phyloP scores from a whole-genome alignment of 2,329 filamentous ascomycete genomes.

The Diaporthe destruens region DNA sequence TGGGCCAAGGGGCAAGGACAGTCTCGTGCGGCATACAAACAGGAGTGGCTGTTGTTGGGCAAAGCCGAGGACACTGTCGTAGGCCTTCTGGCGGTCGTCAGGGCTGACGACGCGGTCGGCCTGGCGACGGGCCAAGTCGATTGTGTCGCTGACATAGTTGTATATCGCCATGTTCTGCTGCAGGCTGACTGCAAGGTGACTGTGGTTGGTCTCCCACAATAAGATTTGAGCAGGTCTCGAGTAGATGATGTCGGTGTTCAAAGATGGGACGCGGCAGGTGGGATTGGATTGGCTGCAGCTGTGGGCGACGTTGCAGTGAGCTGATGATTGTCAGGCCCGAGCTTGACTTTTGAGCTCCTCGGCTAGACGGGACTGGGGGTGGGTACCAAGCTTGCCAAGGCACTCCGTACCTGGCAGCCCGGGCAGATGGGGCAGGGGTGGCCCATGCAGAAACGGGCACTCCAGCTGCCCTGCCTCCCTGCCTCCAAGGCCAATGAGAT shows the following conservation, averaged over 20 bases:
- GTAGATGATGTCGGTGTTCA: background rate
- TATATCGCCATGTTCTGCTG: conserved; percentile 45
- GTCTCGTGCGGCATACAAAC: conserved; percentile 65
- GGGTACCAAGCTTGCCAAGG: no score
- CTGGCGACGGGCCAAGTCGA: conserved; percentile 58
- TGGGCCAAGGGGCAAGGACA: background rate
- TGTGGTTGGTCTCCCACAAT: background rate
- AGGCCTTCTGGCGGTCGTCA: conserved; percentile 68
- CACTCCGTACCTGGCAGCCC: no score
- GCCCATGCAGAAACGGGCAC: conserved; percentile 17
- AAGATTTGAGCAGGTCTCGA: background rate
- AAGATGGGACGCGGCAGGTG: background rate
- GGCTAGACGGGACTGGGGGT: no score
- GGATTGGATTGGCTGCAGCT: background rate
- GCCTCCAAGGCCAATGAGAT: background rate
- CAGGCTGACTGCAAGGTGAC: background rate
- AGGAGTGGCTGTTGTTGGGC: conserved; percentile 75
- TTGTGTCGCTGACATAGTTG: conserved; percentile 52
- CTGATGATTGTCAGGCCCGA: background rate
- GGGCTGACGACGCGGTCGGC: conserved; percentile 69
- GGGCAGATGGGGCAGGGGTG: no score
- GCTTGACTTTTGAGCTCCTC: background rate
- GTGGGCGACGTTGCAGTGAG: background rate
- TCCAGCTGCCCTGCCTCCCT: conserved; percentile 5
- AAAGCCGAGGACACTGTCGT: conserved; percentile 66